phyloP scores from a whole-genome alignment of 257 asterid species.

The Nicotiana tabacum region DNA sequence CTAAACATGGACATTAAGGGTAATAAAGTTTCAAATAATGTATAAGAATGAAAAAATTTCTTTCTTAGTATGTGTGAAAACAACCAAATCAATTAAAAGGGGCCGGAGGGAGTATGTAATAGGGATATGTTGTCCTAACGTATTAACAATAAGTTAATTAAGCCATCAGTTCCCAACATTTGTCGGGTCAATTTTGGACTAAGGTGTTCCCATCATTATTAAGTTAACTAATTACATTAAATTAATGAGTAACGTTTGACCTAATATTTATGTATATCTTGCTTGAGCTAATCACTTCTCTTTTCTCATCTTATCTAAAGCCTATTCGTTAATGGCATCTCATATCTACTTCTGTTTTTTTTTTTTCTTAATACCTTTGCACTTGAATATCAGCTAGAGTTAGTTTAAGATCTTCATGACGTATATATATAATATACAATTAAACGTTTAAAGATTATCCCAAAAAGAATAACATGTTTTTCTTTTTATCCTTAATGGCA shows the following conservation, averaged over 20 bases:
- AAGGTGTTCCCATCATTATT: background rate
- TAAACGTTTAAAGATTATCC: too few relatives aligned
- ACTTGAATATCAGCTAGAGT: background rate
- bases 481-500: too few relatives aligned
- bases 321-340: background rate
- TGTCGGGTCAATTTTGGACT: background rate
- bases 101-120: too few relatives aligned
- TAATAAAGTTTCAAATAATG: too few relatives aligned
- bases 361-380: too few relatives aligned
- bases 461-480: too few relatives aligned
- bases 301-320: background rate
- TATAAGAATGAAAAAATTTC: too few relatives aligned
- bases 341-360: background rate
- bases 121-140: background rate
- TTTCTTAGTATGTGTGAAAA: too few relatives aligned
- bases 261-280: background rate
- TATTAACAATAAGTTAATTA: background rate
- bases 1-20: too few relatives aligned
- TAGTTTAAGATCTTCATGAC: too few relatives aligned
- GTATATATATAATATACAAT: too few relatives aligned
- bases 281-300: background rate
- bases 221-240: background rate
- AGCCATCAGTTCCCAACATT: background rate
- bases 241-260: background rate
- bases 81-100: too few relatives aligned